Conservation (phyloP, 805 yeast genomes). For the Spathaspora passalidarum region DNA sequence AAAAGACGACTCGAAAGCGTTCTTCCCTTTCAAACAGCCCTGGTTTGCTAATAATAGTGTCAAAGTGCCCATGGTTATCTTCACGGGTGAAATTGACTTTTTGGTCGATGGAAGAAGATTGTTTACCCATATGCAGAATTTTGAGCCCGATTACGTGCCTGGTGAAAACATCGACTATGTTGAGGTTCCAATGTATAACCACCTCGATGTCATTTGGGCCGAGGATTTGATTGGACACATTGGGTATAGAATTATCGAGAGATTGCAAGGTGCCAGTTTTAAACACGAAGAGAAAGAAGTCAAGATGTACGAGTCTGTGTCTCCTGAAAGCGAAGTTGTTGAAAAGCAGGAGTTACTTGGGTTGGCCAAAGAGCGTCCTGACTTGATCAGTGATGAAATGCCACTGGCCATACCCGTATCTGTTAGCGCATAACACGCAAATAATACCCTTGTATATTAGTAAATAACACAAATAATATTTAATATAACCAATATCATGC, state of each 20-base stretch:
- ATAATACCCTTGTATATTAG: too few species aligned
- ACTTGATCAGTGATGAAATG: not conserved
- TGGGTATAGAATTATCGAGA: conserved; percentile 40
- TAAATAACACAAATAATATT: too few species aligned
- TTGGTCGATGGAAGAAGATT: conserved; percentile 75
- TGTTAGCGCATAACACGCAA: too few species aligned
- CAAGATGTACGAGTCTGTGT: not conserved
- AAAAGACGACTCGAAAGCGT: conserved; percentile 34
- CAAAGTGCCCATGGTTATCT: conserved; percentile 57
- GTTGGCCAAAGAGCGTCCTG: not conserved
- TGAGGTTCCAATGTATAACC: conserved; percentile 66
- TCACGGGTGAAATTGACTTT: conserved; percentile 70
- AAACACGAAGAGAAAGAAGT: not conserved
- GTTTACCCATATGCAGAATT: conserved; percentile 56
- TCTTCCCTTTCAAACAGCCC: conserved; percentile 48
- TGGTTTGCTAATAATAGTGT: conserved; percentile 47
- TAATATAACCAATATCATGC: too few species aligned
- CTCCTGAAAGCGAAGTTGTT: not conserved
- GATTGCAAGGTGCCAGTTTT: not conserved
- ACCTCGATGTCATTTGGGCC: conserved; percentile 93
- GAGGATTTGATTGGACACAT: conserved; percentile 65
- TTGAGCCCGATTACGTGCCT: conserved; percentile 47
- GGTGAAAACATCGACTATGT: conserved; percentile 35
- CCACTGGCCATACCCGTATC: too few species aligned
- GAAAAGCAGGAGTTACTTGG: not conserved